phyloP scores from a whole-genome alignment of 257 asterid genomes.

The Capsicum pubescens region DNA sequence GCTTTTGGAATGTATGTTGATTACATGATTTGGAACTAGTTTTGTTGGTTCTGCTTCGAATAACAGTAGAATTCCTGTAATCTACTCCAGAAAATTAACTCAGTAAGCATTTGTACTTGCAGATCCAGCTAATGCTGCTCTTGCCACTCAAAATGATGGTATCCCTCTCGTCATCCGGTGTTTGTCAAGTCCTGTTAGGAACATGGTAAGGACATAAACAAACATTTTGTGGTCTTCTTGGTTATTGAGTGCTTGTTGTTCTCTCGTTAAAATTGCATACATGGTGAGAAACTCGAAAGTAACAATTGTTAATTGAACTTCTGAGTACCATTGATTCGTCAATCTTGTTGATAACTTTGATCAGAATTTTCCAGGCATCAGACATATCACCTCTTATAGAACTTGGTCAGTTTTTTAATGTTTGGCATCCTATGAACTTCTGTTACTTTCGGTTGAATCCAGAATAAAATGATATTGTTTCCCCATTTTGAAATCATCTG shows the following conservation, averaged over 20 bases:
- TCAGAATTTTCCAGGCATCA: background rate
- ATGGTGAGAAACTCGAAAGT: background rate
- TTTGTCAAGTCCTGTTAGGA: too few relatives aligned
- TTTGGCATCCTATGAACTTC: background rate
- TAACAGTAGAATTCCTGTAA: background rate
- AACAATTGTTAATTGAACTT: background rate
- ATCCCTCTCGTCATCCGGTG: too few relatives aligned
- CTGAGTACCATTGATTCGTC: background rate
- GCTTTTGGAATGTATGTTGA: background rate
- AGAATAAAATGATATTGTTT: background rate
- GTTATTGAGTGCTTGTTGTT: background rate
- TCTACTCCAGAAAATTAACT: background rate
- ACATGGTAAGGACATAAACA: slow-evolving; percentile 51
- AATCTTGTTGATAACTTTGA: background rate
- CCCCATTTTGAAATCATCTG: background rate
- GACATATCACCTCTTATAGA: background rate
- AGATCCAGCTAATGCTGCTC: too few relatives aligned
- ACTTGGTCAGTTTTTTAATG: background rate
- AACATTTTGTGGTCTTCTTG: background rate
- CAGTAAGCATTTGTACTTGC: background rate
- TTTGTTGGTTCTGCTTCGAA: background rate
- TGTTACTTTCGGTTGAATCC: background rate
- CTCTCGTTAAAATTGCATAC: background rate
- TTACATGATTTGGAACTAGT: background rate
- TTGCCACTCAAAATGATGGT: too few relatives aligned